Evolutionary conservation across 1,139 yeast species (phyloP), one percentile per base, ranked within the genome.

Genomic region (Pichia cactophila): DNA sequence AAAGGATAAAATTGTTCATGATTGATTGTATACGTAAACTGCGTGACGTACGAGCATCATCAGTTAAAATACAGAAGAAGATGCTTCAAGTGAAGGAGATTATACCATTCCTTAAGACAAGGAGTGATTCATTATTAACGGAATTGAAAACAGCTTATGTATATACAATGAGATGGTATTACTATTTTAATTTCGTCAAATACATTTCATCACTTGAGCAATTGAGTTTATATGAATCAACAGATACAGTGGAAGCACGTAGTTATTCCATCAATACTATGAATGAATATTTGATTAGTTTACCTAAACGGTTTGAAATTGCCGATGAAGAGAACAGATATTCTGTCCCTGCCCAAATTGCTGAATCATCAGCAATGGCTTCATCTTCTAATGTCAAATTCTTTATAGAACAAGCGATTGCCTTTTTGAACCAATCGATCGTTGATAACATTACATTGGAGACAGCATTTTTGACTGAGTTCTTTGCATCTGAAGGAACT

Each of bases 131-230:
- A n/a, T 68, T 92, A 49, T 90, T 95, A 0, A 63, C 70, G n/a
- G 95, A 88, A 58, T 72, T 92, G 42, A 76, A 81, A 52, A 75
- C 78, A 58, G 97, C 97, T 0, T 92, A 92, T 63, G 70, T 83
- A 12, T 83, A 80, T 61, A 90, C 97, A 2, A 89, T 90, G 88
- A 74, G 78, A 59, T 92, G 98, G 98, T 92, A 92, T 68, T 92
- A 92, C 63, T 74, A 75, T 52, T 76, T 85, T 48, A 78, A 86
- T 57, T 90, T 92, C 62, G 81, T 84, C 26, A 81, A 92, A 57
- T 92, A 90, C 65, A 69, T 84, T 47, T 78, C 84, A 56, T 83
- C 95, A 1, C 69, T 92, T 51, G 86, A 87, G 54, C 80, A 81
- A 54, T 66, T 86, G 51, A 77, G 67, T 26, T 36, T 61, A 9